Evolutionary conservation across 768 basidiomycete genomes (phyloP), one percentile per base, ranked within the genome.

Genomic region (Lactifluus rugatus): DNA sequence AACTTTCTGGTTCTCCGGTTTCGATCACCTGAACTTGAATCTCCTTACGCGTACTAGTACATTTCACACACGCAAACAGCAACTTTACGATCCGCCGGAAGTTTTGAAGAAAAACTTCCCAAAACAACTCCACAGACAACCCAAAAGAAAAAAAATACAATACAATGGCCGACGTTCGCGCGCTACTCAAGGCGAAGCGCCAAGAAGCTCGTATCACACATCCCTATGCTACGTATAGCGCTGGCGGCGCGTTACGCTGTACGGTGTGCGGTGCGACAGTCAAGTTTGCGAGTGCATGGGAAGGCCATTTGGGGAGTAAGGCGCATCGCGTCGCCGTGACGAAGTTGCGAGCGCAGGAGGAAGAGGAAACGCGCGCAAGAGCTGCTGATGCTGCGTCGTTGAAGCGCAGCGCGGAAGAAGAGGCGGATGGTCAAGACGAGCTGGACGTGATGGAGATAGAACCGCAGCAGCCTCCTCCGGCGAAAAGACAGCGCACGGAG

Each of bases 241-340:
- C 79, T 4, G 72, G 72, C 26, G 87, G 88, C 47, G 84, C 87
- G 66, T 75, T 93, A 28, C 80, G 82, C 57, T 93, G 89, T 64
- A 66, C 74, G 4, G 78, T 82, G 25, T 93, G 89, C 66, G 76
- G 76, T 1, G 77, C 74, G 11, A 57, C 71, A 19, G 76, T 93
- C 56, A 92, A 90, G 65, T 82, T 89, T 65, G 78, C 87, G 3
- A 81, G 85, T 25, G 85, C 86, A n/a, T 93, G 89, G 89, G 83
- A 89, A 58, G 88, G 89, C 21, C 89, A 93, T 70, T 69, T 93
- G 19, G 89, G 85, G 13, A 89, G 85, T 72, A 92, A 92, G 72
- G 71, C 71, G 1, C 89, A 93, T 68, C 81, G 89, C 34, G 83
- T 76, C 41, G 84, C 81, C 65, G 81, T 84, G 17, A 75, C 76